Conservation (phyloP, 345 rosid species). For the Combretum micranthum region DNA sequence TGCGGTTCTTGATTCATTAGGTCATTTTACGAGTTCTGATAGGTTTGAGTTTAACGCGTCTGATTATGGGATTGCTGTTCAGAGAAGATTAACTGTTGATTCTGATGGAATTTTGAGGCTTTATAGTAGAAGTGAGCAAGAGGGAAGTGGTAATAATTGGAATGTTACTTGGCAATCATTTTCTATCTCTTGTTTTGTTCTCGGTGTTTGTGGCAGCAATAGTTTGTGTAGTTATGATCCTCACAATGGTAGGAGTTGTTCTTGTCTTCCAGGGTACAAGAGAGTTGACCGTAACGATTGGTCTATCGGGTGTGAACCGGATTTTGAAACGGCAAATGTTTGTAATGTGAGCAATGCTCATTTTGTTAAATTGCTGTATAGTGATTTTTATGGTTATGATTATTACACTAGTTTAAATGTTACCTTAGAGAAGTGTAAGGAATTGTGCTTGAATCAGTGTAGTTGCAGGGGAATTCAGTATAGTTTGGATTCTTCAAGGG, state of each 20-base stretch:
- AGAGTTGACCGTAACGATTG: constrained; percentile 14
- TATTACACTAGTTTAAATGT: not conserved
- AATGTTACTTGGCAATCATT: constrained; percentile 20
- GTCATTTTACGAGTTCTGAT: constrained; percentile 22
- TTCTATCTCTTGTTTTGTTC: constrained; percentile 13
- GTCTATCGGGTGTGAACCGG: constrained; percentile 24
- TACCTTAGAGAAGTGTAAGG: constrained; percentile 9
- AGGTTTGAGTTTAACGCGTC: constrained; percentile 9
- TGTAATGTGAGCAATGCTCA: constrained; percentile 4
- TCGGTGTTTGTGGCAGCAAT: constrained; percentile 30
- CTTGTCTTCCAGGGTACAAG: constrained; percentile 26
- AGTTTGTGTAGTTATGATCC: constrained; percentile 5
- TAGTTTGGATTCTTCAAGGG: not conserved
- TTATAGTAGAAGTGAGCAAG: constrained; percentile 16
- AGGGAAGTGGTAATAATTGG: constrained; percentile 11
- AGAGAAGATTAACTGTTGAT: constrained; percentile 16
- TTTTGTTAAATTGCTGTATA: constrained; percentile 14
- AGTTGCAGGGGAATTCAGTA: constrained; percentile 22
- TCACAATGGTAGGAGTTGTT: constrained; percentile 16
- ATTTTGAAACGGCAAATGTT: constrained; percentile 14
- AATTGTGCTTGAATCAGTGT: constrained; percentile 8
- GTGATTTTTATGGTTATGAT: no score
- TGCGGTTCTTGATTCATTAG: constrained; percentile 8
- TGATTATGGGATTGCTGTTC: constrained; percentile 17
- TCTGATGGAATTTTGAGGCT: constrained; percentile 18